Evolutionary conservation across 768 basidiomycete species (phyloP).

Genomic region (Phallus indusiatus): DNA sequence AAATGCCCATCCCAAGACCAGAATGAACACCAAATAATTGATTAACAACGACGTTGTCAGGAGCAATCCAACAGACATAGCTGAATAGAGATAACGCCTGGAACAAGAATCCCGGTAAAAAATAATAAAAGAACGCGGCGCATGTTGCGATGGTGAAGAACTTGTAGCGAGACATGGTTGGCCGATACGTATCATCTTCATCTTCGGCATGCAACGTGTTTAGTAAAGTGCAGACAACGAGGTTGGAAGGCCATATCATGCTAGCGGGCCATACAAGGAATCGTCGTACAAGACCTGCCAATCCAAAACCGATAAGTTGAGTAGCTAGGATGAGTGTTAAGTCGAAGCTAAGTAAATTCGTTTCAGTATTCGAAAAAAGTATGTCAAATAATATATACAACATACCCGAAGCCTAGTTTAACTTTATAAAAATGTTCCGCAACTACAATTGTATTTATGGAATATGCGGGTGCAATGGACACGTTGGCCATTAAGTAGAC

Average conservation of each 20-base stretch:
- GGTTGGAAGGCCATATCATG: constrained; percentile 39
- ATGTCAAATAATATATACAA: background rate
- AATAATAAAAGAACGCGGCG: constrained; percentile 30
- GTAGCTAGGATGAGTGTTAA: constrained; percentile 31
- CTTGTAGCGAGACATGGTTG: constrained; percentile 25
- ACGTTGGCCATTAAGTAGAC: constrained; percentile 33
- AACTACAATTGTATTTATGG: constrained; percentile 28
- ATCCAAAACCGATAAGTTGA: constrained; percentile 33
- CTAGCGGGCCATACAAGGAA: constrained; percentile 39
- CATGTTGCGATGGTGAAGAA: constrained; percentile 27
- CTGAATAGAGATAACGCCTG: constrained; percentile 35
- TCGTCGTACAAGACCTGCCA: constrained; percentile 33
- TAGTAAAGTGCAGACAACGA: constrained; percentile 35
- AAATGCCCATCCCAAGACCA: constrained; percentile 36
- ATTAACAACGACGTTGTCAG: constrained; percentile 32
- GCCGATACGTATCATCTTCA: constrained; percentile 29
- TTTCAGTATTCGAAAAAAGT: background rate
- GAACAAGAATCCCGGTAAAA: constrained; percentile 37
- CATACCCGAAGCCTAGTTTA: constrained; percentile 23
- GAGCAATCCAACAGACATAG: constrained; percentile 38
- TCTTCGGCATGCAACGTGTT: constrained; percentile 43
- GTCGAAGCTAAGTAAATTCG: constrained; percentile 21
- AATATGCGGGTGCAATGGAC: constrained; percentile 27
- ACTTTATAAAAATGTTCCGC: constrained; percentile 27
- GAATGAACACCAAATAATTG: constrained; percentile 36